Conservation (phyloP, 2,329 filamentous ascomycete species). For the Immersiporthe knoxdaviesiana region DNA sequence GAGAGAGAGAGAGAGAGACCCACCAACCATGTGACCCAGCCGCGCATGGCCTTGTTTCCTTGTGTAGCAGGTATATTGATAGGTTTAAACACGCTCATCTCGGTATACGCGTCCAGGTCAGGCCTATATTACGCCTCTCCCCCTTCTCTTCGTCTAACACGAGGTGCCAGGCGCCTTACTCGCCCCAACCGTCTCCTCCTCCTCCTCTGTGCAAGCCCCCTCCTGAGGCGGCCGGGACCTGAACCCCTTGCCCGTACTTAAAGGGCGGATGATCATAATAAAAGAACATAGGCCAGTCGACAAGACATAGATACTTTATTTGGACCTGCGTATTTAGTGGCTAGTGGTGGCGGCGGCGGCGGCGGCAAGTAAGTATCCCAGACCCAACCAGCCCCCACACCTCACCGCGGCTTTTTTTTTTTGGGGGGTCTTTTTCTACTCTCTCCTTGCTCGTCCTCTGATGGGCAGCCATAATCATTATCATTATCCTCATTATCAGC, state of each 20-base stretch:
- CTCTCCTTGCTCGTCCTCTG: too few relatives aligned
- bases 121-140: neutral
- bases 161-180: neutral
- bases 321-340: neutral
- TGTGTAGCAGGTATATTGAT: neutral
- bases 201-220: neutral
- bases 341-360: neutral
- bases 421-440: too few relatives aligned
- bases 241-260: neutral
- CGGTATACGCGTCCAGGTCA: neutral
- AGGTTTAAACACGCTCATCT: neutral
- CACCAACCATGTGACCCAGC: neutral
- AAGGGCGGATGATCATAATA: neutral
- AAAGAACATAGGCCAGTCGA: neutral
- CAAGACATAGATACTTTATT: neutral
- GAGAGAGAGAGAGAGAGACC: too few relatives aligned
- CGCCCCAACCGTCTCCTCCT: neutral
- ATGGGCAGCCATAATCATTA: neutral
- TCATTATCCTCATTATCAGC: too few relatives aligned
- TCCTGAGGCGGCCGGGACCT: neutral
- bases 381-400: neutral
- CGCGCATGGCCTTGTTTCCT: neutral
- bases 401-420: too few relatives aligned
- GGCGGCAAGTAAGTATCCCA: neutral
- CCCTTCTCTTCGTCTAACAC: neutral